phyloP scores from a whole-genome alignment of 2,329 filamentous ascomycete genomes.

The Xylaria polymorpha region DNA sequence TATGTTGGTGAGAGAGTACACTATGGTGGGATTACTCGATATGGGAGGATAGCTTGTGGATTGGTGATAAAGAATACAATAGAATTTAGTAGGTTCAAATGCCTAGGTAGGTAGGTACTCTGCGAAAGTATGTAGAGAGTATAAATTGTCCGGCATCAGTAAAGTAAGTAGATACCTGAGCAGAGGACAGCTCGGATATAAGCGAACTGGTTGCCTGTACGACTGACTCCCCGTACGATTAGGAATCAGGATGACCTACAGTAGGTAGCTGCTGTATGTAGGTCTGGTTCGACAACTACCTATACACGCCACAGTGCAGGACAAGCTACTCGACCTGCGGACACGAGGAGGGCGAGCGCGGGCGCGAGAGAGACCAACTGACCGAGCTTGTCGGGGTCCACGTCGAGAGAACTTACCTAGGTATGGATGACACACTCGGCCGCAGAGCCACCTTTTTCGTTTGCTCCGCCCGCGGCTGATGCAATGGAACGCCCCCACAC shows the following conservation, averaged over 20 bases:
- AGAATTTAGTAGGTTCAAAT: not conserved
- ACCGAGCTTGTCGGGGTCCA: conserved; percentile 9
- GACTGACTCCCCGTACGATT: not conserved
- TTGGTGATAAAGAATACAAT: not conserved
- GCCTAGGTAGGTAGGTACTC: not conserved
- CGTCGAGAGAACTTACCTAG: conserved; percentile 1
- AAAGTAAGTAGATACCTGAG: not conserved
- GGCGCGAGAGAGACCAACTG: conserved; percentile 3
- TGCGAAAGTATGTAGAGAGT: not conserved
- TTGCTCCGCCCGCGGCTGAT: not conserved
- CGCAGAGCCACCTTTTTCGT: conserved; percentile 26
- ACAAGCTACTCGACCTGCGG: too few relatives aligned
- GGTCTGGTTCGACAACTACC: not conserved
- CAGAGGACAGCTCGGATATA: not conserved
- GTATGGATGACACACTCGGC: conserved; percentile 35
- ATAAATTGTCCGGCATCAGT: not conserved
- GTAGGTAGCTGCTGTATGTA: too few relatives aligned
- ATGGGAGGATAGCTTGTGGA: not conserved
- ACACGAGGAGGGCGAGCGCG: too few relatives aligned
- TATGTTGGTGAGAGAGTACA: not conserved
- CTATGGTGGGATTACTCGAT: not conserved
- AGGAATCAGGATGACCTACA: conserved; percentile 4
- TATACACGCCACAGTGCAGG: not conserved
- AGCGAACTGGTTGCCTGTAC: not conserved
- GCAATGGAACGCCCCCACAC: conserved; percentile 9